Evolutionary conservation across 495 filamentous ascomycete species (phyloP).

Genomic region (Thermothielavioides terrestris): DNA sequence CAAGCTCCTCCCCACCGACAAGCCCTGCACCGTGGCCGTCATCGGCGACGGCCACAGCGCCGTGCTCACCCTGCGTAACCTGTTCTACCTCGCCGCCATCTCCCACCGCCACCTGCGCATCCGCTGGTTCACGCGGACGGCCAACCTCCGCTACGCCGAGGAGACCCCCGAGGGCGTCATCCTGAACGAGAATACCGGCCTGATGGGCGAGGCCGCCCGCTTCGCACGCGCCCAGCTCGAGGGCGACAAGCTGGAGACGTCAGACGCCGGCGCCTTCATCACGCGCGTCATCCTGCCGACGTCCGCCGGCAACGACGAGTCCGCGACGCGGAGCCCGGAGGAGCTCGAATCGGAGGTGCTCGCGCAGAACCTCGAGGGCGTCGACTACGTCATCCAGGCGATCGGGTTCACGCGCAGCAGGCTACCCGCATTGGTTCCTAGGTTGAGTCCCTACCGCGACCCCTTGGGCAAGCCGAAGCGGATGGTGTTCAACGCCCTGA

Average conservation of each 20-base stretch:
- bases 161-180: constrained; percentile 13
- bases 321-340: neutral
- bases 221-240: constrained; percentile 19
- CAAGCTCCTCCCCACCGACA: neutral
- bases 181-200: constrained; percentile 26
- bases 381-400: constrained; percentile 14
- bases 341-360: neutral
- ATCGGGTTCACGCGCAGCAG: constrained; percentile 7
- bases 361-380: constrained; percentile 1
- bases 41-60: constrained; percentile 21
- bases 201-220: constrained; percentile 19
- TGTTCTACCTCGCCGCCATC: constrained; percentile 38
- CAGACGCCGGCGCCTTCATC: constrained; percentile 44
- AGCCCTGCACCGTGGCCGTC: constrained; percentile 11
- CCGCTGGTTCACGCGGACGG: constrained; percentile 16
- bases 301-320: neutral
- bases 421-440: constrained; percentile 1
- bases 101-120: constrained; percentile 35
- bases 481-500: constrained; percentile 6
- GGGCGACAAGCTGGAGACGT: constrained; percentile 29
- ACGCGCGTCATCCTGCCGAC: constrained; percentile 7
- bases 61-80: constrained; percentile 35
- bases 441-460: neutral
- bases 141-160: constrained; percentile 14
- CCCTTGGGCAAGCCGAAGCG: neutral